phyloP scores from a whole-genome alignment of 2,329 filamentous ascomycete genomes.

The Cryphonectria japonica region DNA sequence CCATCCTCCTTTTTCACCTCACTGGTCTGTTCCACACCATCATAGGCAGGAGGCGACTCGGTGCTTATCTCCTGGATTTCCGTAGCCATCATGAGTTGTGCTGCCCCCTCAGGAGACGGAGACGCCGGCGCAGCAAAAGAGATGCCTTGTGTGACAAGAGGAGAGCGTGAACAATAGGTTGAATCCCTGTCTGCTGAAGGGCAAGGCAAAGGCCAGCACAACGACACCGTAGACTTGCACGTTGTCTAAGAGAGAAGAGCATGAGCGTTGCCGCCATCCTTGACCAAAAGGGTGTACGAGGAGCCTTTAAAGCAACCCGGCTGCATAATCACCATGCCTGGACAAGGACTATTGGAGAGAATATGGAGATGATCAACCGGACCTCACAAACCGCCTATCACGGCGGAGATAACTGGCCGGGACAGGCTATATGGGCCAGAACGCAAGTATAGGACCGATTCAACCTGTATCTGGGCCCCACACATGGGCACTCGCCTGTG shows the following conservation, averaged over 20 bases:
- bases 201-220: background rate
- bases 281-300: background rate
- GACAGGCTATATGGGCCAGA: background rate
- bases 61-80: conserved; percentile 25
- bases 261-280: background rate
- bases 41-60: conserved; percentile 7
- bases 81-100: conserved; percentile 18
- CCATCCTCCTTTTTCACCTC: conserved; percentile 20
- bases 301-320: background rate
- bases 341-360: background rate
- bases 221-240: background rate
- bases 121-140: background rate
- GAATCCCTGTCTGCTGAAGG: background rate
- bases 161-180: background rate
- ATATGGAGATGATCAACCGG: background rate
- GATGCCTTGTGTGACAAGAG: background rate
- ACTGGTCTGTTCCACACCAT: background rate
- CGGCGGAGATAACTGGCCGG: conserved; percentile 7
- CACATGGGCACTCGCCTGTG: background rate
- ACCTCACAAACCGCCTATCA: background rate
- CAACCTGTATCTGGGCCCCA: background rate
- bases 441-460: background rate
- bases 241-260: background rate
- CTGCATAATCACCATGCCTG: background rate
- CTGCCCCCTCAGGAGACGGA: background rate